Base-by-base conservation (phyloP, 2,329 filamentous ascomycete genomes). In the Monosporascus sp. region DNA sequence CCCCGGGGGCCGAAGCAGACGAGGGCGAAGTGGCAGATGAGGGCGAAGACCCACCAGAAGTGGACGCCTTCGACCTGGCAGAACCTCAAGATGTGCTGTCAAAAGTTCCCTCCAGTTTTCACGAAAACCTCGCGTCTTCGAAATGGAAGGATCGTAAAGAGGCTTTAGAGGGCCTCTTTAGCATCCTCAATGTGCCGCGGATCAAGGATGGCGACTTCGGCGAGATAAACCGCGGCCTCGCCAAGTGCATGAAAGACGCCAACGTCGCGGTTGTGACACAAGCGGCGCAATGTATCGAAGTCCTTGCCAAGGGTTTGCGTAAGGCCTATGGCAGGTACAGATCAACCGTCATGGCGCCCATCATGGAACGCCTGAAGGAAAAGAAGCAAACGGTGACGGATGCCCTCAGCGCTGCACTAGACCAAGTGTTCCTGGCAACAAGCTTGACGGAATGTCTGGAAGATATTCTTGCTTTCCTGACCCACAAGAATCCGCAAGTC, bases 111-210 rank as follows among this genome's bases (percentile, higher is more conserved):
- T 83, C 85, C 39, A 86, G 91, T 67, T 92, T 97, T 60, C 80
- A 83, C 59, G 94, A 99, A 22, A 85, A 88, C 54, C 75, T 99
- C 31, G 87, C 82, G 0, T 97, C 93, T 9, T 87, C 92, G 0
- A 99, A 99, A 69, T 99, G 94, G 94, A 99, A 99, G 68, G 95
- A 99, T 61, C 82, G 94, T 57, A 99, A 99, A 71, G 94, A 99
- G 62, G 90, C 89, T 0, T 78, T 97, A 3, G 94, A 99, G 56
- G 90, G 83, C 9, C 78, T 97, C 0, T 87, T 86, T 62, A 81
- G 82, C 15, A 79, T 84, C 3, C 72, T 96, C 52, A 95, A 96
- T 62, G 87, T 95, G 41, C 91, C 93, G 15, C 83, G 87, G 57
- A 96, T 99, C 70, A 95, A 96, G 70, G 93, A 97, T 62, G 89